A percentile compares a stretch with the other conserved stretches of the same genome.
Evolutionary conservation across 2,329 filamentous ascomycete genomes (phyloP).

Genomic region (Akanthomyces uredinophilus): DNA sequence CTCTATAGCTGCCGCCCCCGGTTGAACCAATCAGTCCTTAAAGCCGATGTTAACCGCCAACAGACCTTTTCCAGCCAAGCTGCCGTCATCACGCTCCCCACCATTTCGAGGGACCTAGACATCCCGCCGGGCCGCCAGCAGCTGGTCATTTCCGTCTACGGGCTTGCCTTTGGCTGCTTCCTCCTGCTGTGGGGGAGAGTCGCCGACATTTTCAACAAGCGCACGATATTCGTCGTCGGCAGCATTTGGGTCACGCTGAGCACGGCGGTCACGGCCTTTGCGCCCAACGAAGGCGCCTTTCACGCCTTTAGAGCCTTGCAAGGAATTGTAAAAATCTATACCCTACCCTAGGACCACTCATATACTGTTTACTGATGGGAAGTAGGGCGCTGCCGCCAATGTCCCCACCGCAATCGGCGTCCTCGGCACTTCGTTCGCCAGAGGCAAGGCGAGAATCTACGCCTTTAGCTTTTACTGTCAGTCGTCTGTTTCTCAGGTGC

Average conservation of each 20-base stretch:
- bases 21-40: no score
- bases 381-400: conserved; percentile 52
- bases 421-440: conserved; percentile 54
- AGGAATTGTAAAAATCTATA: conserved; percentile 34
- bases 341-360: no score
- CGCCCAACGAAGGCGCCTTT: conserved; percentile 57
- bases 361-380: background rate
- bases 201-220: conserved; percentile 56
- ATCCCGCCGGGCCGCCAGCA: conserved; percentile 50
- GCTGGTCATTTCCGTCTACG: conserved; percentile 57
- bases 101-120: conserved; percentile 44
- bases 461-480: conserved; percentile 53
- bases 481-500: background rate
- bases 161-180: conserved; percentile 57
- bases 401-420: conserved; percentile 62
- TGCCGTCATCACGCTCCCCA: conserved; percentile 55
- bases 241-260: conserved; percentile 52
- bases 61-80: conserved; percentile 51
- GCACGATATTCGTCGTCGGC: conserved; percentile 54
- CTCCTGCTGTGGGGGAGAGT: conserved; percentile 56
- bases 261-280: conserved; percentile 51
- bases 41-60: background rate
- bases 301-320: conserved; percentile 57
- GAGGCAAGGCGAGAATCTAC: conserved; percentile 58
- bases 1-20: background rate